A percentile compares a stretch with the other conserved stretches of the same genome.
These are phyloP conservation scores for Pilaira anomala DNA, from an alignment of 192 early-diverging fungal species.

Conservation along the genomic window DNA sequence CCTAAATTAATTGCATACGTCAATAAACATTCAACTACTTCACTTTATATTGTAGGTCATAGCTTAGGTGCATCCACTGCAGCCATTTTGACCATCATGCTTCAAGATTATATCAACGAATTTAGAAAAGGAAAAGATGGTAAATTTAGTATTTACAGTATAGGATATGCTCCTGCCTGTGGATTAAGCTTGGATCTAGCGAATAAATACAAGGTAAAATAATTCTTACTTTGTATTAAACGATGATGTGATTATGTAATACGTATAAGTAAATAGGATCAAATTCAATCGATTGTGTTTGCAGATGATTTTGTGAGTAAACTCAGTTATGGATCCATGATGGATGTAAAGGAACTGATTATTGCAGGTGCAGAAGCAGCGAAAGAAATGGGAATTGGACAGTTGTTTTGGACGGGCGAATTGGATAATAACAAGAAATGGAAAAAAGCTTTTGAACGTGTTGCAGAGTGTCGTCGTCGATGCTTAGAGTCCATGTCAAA, in stretches of 20 bases:
- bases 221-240: not conserved
- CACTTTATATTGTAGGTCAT: slow-evolving; percentile 72
- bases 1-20: slow-evolving; percentile 65
- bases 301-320: slow-evolving; percentile 58
- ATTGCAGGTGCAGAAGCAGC: slow-evolving; percentile 52
- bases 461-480: slow-evolving; percentile 37
- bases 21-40: slow-evolving; percentile 49
- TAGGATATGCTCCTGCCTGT: slow-evolving; percentile 53
- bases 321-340: slow-evolving; percentile 56
- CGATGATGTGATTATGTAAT: not conserved
- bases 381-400: slow-evolving; percentile 38
- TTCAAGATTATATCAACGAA: slow-evolving; percentile 57
- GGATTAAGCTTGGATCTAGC: slow-evolving; percentile 46
- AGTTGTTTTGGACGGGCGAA: slow-evolving; percentile 43
- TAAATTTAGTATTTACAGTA: slow-evolving; percentile 44
- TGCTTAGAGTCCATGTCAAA: slow-evolving; percentile 32
- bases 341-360: slow-evolving; percentile 58
- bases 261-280: slow-evolving; percentile 21
- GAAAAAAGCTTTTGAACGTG: slow-evolving; percentile 39
- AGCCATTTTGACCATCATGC: slow-evolving; percentile 71
- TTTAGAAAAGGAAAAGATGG: slow-evolving; percentile 39
- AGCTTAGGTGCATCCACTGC: slow-evolving; percentile 74
- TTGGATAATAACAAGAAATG: slow-evolving; percentile 33
- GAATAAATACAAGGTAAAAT: slow-evolving; percentile 39
- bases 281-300: slow-evolving; percentile 55